Percentiles rank a stretch among this genome's conserved stretches.
phyloP scores from a whole-genome alignment of 1,139 yeast genomes.

The Tardiomyces depauwii region DNA sequence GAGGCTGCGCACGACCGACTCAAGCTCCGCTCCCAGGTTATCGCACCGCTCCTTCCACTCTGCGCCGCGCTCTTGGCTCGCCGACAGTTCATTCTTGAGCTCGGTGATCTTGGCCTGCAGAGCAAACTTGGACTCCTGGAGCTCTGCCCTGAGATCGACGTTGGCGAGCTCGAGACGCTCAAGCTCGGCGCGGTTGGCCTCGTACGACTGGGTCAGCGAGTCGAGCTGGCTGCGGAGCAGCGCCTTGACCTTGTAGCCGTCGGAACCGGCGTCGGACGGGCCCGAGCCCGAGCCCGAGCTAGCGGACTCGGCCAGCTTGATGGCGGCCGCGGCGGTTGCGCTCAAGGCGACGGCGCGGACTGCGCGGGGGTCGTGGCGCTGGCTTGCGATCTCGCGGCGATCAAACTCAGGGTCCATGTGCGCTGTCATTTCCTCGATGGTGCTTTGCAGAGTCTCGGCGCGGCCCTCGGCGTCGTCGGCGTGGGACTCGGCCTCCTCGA shows the following conservation, averaged over 20 bases:
- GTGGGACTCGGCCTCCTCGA: neutral
- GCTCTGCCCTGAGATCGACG: conserved; percentile 23
- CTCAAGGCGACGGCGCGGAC: neutral
- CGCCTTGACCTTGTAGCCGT: neutral
- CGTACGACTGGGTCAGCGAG: conserved; percentile 11
- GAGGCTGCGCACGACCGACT: conserved; percentile 20
- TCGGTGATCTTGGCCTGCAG: conserved; percentile 18
- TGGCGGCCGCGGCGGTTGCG: neutral
- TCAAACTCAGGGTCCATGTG: neutral
- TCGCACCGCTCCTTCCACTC: conserved; percentile 24
- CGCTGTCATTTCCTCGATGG: neutral
- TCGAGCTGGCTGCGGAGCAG: conserved; percentile 2
- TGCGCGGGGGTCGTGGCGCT: neutral
- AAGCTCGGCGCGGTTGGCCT: conserved; percentile 18
- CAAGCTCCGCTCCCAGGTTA: conserved; percentile 22
- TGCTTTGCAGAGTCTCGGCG: neutral
- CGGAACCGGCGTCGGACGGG: neutral
- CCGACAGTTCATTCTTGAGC: conserved; percentile 15
- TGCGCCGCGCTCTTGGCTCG: conserved; percentile 9
- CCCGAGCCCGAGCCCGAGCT: neutral
- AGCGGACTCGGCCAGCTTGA: neutral
- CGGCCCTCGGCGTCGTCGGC: neutral
- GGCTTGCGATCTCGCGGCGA: neutral
- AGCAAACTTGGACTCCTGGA: conserved; percentile 22
- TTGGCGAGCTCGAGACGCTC: conserved; percentile 25